Evolutionary conservation across 306 rosid species (phyloP).

Genomic region (peach (Prunus persica)): DNA sequence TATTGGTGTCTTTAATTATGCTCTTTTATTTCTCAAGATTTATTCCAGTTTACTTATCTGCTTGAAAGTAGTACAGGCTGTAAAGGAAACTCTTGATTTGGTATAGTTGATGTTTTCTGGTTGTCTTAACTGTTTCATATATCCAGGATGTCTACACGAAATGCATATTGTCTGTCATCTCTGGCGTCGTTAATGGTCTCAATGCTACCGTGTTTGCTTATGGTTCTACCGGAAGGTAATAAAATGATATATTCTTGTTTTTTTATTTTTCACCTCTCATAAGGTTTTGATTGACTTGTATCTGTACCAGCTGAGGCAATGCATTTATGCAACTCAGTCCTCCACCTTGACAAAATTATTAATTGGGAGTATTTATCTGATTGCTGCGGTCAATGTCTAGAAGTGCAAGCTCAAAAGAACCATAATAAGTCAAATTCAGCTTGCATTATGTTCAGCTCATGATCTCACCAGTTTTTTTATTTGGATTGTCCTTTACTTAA

Average conservation of each 20-base stretch:
- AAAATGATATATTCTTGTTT: not conserved
- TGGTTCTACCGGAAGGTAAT: constrained; percentile 69
- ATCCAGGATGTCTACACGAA: constrained; percentile 51
- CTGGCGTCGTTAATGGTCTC: constrained; percentile 62
- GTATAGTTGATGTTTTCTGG: not conserved
- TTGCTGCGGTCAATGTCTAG: not conserved
- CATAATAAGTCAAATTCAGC: not conserved
- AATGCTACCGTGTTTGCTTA: constrained; percentile 65
- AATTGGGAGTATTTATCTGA: not conserved
- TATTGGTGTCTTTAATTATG: not conserved
- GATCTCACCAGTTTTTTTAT: constrained; percentile 1
- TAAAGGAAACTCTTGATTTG: not conserved
- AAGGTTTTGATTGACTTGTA: not conserved
- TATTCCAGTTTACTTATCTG: not conserved
- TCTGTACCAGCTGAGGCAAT: not conserved
- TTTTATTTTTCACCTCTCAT: not conserved
- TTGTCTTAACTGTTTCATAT: constrained; percentile 4
- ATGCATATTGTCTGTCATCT: constrained; percentile 45
- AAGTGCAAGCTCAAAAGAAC: not conserved
- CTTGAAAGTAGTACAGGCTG: not conserved
- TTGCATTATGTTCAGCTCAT: not conserved
- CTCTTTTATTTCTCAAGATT: not conserved
- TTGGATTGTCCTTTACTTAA: constrained; percentile 2
- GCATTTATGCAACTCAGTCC: not conserved
- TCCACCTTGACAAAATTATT: not conserved